Evolutionary conservation across 2,329 filamentous ascomycete species (phyloP).

Genomic region (Parastagonospora avenae): DNA sequence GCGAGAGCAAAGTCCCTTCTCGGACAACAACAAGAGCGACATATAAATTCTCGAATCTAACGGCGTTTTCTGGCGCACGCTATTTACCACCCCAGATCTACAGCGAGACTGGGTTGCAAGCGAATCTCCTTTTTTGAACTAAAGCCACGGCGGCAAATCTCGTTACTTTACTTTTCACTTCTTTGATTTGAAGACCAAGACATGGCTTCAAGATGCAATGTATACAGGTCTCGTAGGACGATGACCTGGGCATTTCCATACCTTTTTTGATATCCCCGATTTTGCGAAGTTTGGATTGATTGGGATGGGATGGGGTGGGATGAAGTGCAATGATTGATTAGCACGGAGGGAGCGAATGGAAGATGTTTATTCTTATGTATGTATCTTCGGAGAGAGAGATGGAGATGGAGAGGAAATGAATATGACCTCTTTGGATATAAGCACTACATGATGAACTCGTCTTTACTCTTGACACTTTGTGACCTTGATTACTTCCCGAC

Average conservation of each 20-base stretch:
- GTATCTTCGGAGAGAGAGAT: too few relatives aligned
- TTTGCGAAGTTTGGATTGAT: too few relatives aligned
- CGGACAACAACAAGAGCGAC: conserved; percentile 39
- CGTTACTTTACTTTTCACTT: not conserved
- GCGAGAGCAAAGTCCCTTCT: conserved; percentile 42
- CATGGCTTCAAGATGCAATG: not conserved
- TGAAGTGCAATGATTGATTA: too few relatives aligned
- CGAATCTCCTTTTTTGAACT: not conserved
- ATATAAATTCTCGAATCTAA: conserved; percentile 12
- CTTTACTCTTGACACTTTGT: too few relatives aligned
- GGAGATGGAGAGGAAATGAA: too few relatives aligned
- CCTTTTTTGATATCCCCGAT: not conserved
- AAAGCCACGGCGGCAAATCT: conserved; percentile 1
- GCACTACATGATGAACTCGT: too few relatives aligned
- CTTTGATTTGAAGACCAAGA: not conserved
- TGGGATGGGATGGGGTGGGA: too few relatives aligned
- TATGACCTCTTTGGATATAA: too few relatives aligned
- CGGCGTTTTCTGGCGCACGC: conserved; percentile 1
- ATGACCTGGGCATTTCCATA: not conserved
- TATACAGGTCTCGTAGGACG: too few relatives aligned
- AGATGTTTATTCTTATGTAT: not conserved
- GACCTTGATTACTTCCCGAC: too few relatives aligned
- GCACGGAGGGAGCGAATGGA: not conserved
- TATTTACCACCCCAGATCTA: not conserved
- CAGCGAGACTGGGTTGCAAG: not conserved